These are phyloP conservation scores for Pseudozyma flocculosa DNA, from an alignment of 1,284 basidiomycete species.

Conservation along the genomic window DNA sequence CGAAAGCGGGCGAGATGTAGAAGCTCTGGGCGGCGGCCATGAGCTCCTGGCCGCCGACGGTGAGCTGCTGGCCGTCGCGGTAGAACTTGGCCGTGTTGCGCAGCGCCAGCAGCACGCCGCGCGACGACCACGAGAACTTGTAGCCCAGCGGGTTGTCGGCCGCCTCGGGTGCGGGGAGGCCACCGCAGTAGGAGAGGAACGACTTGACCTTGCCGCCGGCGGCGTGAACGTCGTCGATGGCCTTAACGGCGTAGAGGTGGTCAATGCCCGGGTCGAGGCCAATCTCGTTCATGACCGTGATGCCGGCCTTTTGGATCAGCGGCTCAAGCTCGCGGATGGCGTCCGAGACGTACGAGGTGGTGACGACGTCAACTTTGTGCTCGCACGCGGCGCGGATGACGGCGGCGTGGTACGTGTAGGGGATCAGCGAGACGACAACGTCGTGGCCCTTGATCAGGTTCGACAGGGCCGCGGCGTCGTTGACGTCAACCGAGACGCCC, in stretches of 20 bases:
- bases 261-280: slow-evolving; percentile 97
- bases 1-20: slow-evolving; percentile 92
- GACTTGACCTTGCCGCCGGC: slow-evolving; percentile 87
- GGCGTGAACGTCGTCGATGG: slow-evolving; percentile 87
- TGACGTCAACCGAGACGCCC: slow-evolving; percentile 81
- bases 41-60: slow-evolving; percentile 52
- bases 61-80: slow-evolving; percentile 44
- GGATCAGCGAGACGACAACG: slow-evolving; percentile 93
- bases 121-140: slow-evolving; percentile 99
- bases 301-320: slow-evolving; percentile 81
- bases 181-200: slow-evolving; percentile 96
- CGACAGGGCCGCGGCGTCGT: slow-evolving; percentile 72
- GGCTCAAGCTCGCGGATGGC: slow-evolving; percentile 85
- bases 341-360: slow-evolving; percentile 92
- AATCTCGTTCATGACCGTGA: slow-evolving; percentile 97
- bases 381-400: slow-evolving; percentile 96
- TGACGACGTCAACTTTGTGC: slow-evolving; percentile 91
- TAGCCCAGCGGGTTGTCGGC: slow-evolving; percentile 95
- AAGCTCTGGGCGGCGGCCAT: slow-evolving; percentile 74
- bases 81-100: slow-evolving; percentile 83
- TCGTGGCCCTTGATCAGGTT: slow-evolving; percentile 80
- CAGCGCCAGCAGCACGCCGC: slow-evolving; percentile 90
- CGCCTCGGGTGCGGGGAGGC: slow-evolving; percentile 85
- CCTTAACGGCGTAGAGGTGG: slow-evolving; percentile 95
- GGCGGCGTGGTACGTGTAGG: slow-evolving; percentile 85